Evolutionary conservation across 345 rosid species (phyloP).

Genomic region (Citrus hindsii): DNA sequence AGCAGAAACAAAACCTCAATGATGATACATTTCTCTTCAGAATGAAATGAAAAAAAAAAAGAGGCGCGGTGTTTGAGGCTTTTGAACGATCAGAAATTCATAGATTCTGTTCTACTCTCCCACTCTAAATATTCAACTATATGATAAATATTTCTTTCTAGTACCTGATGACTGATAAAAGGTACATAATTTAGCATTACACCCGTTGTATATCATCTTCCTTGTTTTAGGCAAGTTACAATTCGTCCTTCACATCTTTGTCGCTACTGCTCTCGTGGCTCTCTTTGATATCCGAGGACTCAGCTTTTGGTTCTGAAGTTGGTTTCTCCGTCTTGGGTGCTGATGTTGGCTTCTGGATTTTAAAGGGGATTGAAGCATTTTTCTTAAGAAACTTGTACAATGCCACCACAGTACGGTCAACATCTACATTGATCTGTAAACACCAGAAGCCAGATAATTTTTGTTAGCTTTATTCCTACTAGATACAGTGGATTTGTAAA

Average conservation of each 20-base stretch:
- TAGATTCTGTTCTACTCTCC: background rate
- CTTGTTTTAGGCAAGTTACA: conserved; percentile 36
- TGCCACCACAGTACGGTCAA: conserved; percentile 94
- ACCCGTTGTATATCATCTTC: background rate
- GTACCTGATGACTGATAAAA: conserved; percentile 4
- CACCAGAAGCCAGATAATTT: background rate
- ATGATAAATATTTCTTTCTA: conserved; percentile 5
- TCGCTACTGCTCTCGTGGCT: conserved; percentile 26
- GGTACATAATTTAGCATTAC: conserved; percentile 14
- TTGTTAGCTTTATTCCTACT: background rate
- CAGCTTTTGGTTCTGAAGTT: conserved; percentile 23
- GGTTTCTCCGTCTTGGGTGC: conserved; percentile 37
- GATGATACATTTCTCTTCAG: background rate
- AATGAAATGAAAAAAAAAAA: too few species aligned
- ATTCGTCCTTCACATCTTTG: conserved; percentile 64
- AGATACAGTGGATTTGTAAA: background rate
- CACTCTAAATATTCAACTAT: background rate
- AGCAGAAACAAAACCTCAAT: background rate
- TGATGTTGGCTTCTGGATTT: conserved; percentile 74
- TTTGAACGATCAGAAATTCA: background rate
- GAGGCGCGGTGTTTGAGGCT: too few species aligned
- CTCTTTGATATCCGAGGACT: conserved; percentile 33
- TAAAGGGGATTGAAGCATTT: conserved; percentile 88
- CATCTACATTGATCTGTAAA: conserved; percentile 73
- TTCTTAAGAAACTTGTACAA: conserved; percentile 88